Percentiles rank a stretch among this genome's conserved stretches.
Conservation (phyloP, 768 basidiomycete genomes). For the Mycena maculata region DNA sequence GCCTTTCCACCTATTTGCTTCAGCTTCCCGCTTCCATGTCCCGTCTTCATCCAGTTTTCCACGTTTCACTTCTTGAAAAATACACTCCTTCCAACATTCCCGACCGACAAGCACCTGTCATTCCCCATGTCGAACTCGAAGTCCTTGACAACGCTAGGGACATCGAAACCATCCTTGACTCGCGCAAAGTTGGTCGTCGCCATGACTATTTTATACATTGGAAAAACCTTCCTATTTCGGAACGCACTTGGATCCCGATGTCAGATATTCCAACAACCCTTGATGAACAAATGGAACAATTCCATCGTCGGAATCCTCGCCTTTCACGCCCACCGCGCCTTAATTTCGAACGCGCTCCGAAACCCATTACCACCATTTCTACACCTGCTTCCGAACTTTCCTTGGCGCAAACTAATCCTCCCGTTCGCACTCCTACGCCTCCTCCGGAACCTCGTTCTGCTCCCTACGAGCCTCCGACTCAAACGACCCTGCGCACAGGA, state of each 20-base stretch:
- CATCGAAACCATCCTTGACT: not conserved
- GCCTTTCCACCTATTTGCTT: not conserved
- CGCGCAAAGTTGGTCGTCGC: not conserved
- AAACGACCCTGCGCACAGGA: not conserved
- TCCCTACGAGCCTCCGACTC: not conserved
- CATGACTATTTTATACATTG: not conserved
- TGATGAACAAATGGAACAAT: not conserved
- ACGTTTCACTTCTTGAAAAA: conserved; percentile 21
- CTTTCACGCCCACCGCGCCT: not conserved
- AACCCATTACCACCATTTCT: not conserved
- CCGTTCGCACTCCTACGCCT: not conserved
- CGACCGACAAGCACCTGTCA: not conserved
- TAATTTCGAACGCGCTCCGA: not conserved
- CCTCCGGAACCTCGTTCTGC: not conserved
- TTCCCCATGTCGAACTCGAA: not conserved
- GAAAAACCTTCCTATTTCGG: not conserved
- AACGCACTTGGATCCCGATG: not conserved
- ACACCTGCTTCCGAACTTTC: not conserved
- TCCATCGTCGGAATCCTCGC: not conserved
- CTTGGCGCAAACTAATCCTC: not conserved
- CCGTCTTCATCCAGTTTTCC: conserved; percentile 11
- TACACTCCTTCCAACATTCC: not conserved
- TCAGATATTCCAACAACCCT: not conserved
- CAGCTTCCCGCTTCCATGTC: conserved; percentile 38
- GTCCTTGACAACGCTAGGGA: not conserved